These are phyloP conservation scores for Lepidium didymum DNA, from an alignment of 345 rosid genomes.

Conservation along the genomic window DNA sequence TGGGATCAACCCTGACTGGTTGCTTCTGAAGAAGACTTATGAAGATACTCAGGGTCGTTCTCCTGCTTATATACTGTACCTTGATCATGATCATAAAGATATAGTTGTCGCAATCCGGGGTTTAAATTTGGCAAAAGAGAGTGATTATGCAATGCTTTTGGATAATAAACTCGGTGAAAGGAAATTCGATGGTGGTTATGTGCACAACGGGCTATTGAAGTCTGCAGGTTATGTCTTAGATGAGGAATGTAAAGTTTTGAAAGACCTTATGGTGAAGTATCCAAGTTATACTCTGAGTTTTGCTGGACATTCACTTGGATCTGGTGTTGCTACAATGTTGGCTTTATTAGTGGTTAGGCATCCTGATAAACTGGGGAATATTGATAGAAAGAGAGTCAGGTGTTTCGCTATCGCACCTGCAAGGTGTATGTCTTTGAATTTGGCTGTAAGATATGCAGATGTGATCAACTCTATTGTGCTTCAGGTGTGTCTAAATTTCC, in stretches of 20 bases:
- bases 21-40: slow-evolving; percentile 53
- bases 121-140: slow-evolving; percentile 78
- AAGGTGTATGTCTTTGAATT: slow-evolving; percentile 90
- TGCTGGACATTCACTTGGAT: slow-evolving; percentile 90
- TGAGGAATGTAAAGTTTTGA: slow-evolving; percentile 65
- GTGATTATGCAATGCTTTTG: slow-evolving; percentile 76
- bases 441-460: slow-evolving; percentile 94
- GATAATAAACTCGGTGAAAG: slow-evolving; percentile 79
- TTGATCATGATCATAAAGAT: slow-evolving; percentile 70
- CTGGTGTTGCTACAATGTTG: slow-evolving; percentile 89
- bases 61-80: slow-evolving; percentile 71
- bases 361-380: slow-evolving; percentile 57
- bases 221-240: slow-evolving; percentile 86
- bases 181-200: slow-evolving; percentile 88
- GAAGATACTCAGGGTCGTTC: slow-evolving; percentile 72
- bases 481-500: slow-evolving; percentile 50
- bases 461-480: slow-evolving; percentile 92
- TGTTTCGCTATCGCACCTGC: slow-evolving; percentile 97
- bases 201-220: slow-evolving; percentile 85
- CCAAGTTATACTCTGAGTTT: slow-evolving; percentile 79
- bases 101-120: slow-evolving; percentile 81
- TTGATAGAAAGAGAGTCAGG: slow-evolving; percentile 75
- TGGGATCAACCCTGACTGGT: slow-evolving; percentile 70
- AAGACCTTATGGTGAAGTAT: slow-evolving; percentile 50
- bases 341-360: slow-evolving; percentile 58